phyloP scores from a whole-genome alignment of 768 basidiomycete species.

The Xerocomus potaroensis region DNA sequence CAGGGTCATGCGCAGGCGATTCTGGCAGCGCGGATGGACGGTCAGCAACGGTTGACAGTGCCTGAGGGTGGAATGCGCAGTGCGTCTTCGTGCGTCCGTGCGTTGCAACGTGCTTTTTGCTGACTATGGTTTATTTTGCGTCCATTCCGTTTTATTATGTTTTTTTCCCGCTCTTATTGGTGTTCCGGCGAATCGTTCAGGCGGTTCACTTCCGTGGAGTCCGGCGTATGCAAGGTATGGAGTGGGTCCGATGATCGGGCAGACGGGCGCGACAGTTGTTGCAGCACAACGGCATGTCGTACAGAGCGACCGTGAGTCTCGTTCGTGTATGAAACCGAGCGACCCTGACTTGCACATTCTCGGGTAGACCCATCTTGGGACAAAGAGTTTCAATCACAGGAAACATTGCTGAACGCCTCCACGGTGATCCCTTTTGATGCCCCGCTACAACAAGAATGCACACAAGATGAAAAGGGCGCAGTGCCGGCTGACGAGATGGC shows the following conservation, averaged over 20 bases:
- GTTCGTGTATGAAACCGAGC: background rate
- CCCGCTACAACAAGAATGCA: slow-evolving; percentile 9
- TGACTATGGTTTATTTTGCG: slow-evolving; percentile 1
- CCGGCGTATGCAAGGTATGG: slow-evolving; percentile 34
- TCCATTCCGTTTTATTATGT: background rate
- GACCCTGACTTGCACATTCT: background rate
- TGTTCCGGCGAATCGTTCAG: slow-evolving; percentile 20
- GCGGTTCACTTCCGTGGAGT: slow-evolving; percentile 38
- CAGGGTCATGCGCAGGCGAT: slow-evolving; percentile 3
- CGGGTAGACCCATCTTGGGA: slow-evolving; percentile 46
- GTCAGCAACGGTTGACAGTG: slow-evolving; percentile 7
- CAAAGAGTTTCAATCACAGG: slow-evolving; percentile 58
- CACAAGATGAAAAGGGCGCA: slow-evolving; percentile 25
- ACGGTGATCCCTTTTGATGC: slow-evolving; percentile 4
- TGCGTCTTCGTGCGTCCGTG: slow-evolving; percentile 9
- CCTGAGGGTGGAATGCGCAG: slow-evolving; percentile 11
- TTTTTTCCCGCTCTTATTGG: background rate
- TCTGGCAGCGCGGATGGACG: slow-evolving; percentile 7
- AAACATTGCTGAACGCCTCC: slow-evolving; percentile 34
- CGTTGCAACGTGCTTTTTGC: background rate
- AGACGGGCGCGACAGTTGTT: slow-evolving; percentile 14
- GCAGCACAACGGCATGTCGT: slow-evolving; percentile 23
- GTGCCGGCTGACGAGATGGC: slow-evolving; percentile 62
- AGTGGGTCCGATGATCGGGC: slow-evolving; percentile 37
- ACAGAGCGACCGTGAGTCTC: slow-evolving; percentile 43